Evolutionary conservation across 371 early-diverging fungal genomes (phyloP).

Genomic region (Parasitella parasitica): DNA sequence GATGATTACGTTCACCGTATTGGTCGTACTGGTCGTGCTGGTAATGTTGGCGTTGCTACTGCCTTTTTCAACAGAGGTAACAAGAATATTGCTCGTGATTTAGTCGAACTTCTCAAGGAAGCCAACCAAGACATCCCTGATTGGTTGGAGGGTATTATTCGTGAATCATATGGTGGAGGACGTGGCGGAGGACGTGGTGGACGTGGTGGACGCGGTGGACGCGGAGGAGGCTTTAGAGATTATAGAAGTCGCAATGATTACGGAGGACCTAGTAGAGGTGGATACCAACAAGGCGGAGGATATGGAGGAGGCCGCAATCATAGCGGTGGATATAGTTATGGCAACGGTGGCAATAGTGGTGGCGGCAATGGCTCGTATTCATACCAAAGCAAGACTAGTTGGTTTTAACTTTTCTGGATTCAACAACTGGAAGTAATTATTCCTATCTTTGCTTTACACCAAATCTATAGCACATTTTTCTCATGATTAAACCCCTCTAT

Average conservation of each 20-base stretch:
- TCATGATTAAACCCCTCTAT: background rate
- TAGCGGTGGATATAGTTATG: slow-evolving; percentile 11
- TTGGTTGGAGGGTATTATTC: slow-evolving; percentile 77
- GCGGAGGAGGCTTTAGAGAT: slow-evolving; percentile 73
- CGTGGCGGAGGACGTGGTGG: slow-evolving; percentile 92
- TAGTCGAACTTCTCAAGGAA: slow-evolving; percentile 81
- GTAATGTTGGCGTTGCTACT: slow-evolving; percentile 89
- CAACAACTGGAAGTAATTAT: background rate
- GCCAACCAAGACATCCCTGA: slow-evolving; percentile 55
- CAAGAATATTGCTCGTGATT: slow-evolving; percentile 81
- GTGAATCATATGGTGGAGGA: slow-evolving; percentile 95
- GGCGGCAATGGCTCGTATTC: slow-evolving; percentile 12
- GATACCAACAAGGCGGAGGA: background rate
- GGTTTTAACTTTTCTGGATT: slow-evolving; percentile 55
- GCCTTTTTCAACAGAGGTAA: slow-evolving; percentile 98
- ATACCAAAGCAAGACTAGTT: slow-evolving; percentile 61
- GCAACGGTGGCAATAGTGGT: slow-evolving; percentile 6
- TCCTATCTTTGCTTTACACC: background rate
- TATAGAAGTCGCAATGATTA: slow-evolving; percentile 57
- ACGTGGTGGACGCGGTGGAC: slow-evolving; percentile 88
- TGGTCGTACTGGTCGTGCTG: slow-evolving; percentile 92
- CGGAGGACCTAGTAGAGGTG: background rate
- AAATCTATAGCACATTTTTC: background rate
- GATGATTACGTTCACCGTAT: slow-evolving; percentile 95
- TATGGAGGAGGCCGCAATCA: slow-evolving; percentile 1